Base-by-base conservation (phyloP, 768 basidiomycete species). In the Rhodotorula diobovata region DNA sequence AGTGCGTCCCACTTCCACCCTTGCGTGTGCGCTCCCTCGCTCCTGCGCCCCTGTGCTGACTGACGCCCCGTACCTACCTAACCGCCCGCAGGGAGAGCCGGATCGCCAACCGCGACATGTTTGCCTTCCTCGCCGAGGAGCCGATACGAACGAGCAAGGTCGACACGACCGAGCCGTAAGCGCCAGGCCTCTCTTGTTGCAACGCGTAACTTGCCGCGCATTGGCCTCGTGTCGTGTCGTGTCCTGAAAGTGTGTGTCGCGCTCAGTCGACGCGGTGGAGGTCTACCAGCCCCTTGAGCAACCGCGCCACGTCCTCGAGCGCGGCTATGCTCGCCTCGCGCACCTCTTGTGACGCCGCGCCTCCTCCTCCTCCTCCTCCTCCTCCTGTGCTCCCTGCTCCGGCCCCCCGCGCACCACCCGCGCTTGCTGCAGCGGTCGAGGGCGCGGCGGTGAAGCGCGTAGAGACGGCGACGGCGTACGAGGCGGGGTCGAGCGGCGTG, bases 1-100 rank as follows among this genome's bases (percentile, higher is more conserved):
- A 88, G 73, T 68, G 48, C 53, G 67, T 68, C 16, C n/a, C 20
- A 3, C 12, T 28, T 43, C 20, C 16, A 50, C 34, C 23, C 18
- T 32, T 28, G 21, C 32, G 5, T 12, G 0, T 5, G 3, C 4
- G 21, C 28, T 32, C 5, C 30, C 41, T 60, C 41, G 6, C 14
- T 43, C 41, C 35, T 28, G 32, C 56, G 12, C 8, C 32, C 34
- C 15, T 35, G 1, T 11, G 5, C 28, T 51, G 48, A 18, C 30
- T n/a, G n/a, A n/a, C n/a, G n/a, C n/a, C n/a, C n/a, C n/a, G n/a
- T n/a, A n/a, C n/a, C n/a, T n/a, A n/a, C n/a, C n/a, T n/a, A 25
- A 1, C 37, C 11, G 28, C 35, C 39, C 32, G 35, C 66, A 72
- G 71, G 34, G 71, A 72, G 51, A 66, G 63, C 41, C 63, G 71